These are phyloP conservation scores for Sugiyamaella mastotermitis DNA, from an alignment of 805 yeast genomes.

Conservation along the genomic window DNA sequence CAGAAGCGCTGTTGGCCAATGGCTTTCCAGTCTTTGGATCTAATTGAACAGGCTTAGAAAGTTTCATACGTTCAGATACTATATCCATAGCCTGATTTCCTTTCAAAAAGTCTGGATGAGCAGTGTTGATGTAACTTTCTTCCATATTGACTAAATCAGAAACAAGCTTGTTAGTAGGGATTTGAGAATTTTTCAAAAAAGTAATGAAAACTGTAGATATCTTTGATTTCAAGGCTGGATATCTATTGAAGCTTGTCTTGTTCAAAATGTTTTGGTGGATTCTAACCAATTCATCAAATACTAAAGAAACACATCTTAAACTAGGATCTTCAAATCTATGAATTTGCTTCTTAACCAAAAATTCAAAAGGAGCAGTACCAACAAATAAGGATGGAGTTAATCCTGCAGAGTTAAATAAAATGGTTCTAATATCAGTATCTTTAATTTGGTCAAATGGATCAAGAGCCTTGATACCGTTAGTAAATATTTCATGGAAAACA, in stretches of 20 bases:
- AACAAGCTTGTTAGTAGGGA: constrained; percentile 85
- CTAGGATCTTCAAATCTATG: constrained; percentile 92
- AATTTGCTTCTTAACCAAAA: constrained; percentile 86
- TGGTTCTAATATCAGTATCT: constrained; percentile 92
- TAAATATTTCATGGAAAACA: constrained; percentile 94
- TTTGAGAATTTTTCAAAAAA: constrained; percentile 69
- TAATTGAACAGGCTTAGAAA: constrained; percentile 65
- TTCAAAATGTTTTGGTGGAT: constrained; percentile 79
- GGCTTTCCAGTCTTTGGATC: constrained; percentile 95
- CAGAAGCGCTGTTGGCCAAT: constrained; percentile 33
- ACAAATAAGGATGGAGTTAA: constrained; percentile 93
- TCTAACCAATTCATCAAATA: constrained; percentile 91
- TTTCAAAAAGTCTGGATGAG: constrained; percentile 91
- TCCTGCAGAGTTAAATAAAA: constrained; percentile 95
- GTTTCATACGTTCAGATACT: constrained; percentile 78
- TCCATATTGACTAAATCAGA: constrained; percentile 78
- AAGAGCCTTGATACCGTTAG: constrained; percentile 83
- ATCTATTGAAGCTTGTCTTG: constrained; percentile 77
- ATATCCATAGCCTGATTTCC: constrained; percentile 93
- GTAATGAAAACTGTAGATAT: constrained; percentile 74
- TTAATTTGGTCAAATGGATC: constrained; percentile 96
- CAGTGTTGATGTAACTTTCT: constrained; percentile 92
- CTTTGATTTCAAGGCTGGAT: constrained; percentile 88
- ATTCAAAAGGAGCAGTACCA: constrained; percentile 96
- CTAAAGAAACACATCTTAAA: constrained; percentile 78